phyloP scores from a whole-genome alignment of 2,329 filamentous ascomycete genomes.

The Fusarium nygamai region DNA sequence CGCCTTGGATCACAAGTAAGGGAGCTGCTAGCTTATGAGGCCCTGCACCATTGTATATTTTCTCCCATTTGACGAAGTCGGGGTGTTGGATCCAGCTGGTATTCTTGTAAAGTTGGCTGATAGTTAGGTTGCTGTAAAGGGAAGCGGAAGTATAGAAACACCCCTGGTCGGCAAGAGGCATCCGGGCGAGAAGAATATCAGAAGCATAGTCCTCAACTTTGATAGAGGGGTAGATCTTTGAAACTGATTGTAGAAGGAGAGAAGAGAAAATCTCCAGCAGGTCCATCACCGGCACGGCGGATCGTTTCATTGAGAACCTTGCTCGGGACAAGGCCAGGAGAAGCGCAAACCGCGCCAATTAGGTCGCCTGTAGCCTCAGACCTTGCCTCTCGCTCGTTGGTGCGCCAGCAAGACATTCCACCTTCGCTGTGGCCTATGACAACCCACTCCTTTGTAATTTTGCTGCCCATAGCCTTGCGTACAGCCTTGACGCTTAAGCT shows the following conservation, averaged over 20 bases:
- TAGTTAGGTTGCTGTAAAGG: neutral
- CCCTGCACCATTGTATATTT: constrained; percentile 18
- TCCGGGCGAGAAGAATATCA: neutral
- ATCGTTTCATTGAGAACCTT: neutral
- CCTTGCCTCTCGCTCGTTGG: constrained; percentile 35
- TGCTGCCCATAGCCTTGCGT: constrained; percentile 10
- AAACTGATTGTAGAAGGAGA: neutral
- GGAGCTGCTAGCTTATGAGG: constrained; percentile 34
- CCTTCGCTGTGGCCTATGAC: constrained; percentile 40
- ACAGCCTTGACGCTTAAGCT: constrained; percentile 26
- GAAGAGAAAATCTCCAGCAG: neutral
- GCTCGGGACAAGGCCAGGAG: neutral
- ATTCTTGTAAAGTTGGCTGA: neutral
- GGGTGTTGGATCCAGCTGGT: constrained; percentile 2
- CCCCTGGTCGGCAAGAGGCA: neutral
- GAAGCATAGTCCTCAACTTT: constrained; percentile 3
- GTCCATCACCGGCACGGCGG: neutral
- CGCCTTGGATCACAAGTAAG: constrained; percentile 38
- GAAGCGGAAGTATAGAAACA: neutral
- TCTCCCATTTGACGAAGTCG: neutral
- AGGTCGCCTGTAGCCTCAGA: neutral
- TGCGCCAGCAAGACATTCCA: constrained; percentile 40
- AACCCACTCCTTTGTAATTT: constrained; percentile 34
- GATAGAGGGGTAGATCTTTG: neutral
- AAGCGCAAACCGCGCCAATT: neutral